Evolutionary conservation across 1,284 basidiomycete genomes (phyloP).

Genomic region (Veloboletus limbatus): DNA sequence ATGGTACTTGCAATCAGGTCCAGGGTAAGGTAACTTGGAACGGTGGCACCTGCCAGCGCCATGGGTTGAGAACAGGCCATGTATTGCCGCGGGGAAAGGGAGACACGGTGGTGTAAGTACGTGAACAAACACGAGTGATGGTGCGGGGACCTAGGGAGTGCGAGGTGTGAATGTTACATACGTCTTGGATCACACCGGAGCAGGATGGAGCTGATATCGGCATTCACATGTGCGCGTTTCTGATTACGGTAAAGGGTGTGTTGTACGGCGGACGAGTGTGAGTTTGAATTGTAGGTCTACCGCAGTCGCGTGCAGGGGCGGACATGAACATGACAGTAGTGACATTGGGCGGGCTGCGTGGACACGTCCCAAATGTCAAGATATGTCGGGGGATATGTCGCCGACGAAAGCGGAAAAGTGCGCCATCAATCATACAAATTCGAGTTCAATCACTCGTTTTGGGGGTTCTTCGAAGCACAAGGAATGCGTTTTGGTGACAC

Average conservation of each 20-base stretch:
- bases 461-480: slow-evolving; percentile 26
- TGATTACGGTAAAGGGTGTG: slow-evolving; percentile 33
- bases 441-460: slow-evolving; percentile 23
- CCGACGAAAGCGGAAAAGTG: slow-evolving; percentile 26
- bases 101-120: slow-evolving; percentile 34
- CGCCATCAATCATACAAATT: slow-evolving; percentile 31
- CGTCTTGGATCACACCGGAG: slow-evolving; percentile 29
- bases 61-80: slow-evolving; percentile 14
- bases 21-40: slow-evolving; percentile 2
- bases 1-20: too few relatives aligned
- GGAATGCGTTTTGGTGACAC: slow-evolving; percentile 16
- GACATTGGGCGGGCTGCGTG: slow-evolving; percentile 23
- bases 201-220: slow-evolving; percentile 28
- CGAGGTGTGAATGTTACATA: slow-evolving; percentile 37
- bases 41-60: slow-evolving; percentile 17
- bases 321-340: slow-evolving; percentile 31
- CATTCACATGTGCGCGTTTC: slow-evolving; percentile 36
- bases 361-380: slow-evolving; percentile 27
- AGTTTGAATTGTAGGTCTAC: slow-evolving; percentile 18
- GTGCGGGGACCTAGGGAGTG: slow-evolving; percentile 35
- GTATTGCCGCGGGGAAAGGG: slow-evolving; percentile 33
- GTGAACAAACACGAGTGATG: slow-evolving; percentile 34
- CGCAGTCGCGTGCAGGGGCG: slow-evolving; percentile 23
- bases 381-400: slow-evolving; percentile 23
- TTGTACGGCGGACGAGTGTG: slow-evolving; percentile 28